Evolutionary conservation across 2,329 filamentous ascomycete species (phyloP), one percentile per base, ranked within the genome.

Genomic region (Sporothrix mexicana): DNA sequence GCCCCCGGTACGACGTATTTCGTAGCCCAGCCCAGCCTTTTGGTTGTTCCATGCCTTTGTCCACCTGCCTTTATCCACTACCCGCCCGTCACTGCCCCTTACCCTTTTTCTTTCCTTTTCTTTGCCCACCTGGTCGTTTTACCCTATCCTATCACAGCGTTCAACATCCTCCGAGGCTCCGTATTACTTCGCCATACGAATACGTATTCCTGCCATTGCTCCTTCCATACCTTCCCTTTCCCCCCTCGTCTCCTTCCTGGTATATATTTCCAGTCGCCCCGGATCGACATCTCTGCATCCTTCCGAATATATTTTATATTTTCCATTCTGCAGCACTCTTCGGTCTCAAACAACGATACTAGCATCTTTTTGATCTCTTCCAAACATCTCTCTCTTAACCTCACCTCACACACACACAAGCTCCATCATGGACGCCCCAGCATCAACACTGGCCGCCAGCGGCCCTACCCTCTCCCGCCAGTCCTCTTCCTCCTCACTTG

Each of bases 241-340:
- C 49, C 25, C 15, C 25, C 20, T 67, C 25, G 1, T 43, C 17
- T 20, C 17, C 49, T 15, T 17, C 45, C 25, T n/a, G 49, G 66
- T 69, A 69, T 69, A 59, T 69, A 69, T 43, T n/a, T 17, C 49
- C 51, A 25, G 51, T 23, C n/a, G 30, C 67, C 51, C 51, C 51
- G 66, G 67, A 67, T 72, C 36, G 45, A 55, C 61, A 10, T n/a
- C 41, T 59, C 36, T 64, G 55, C 57, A 47, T 49, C 25, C 70
- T 55, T 66, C 41, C n/a, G 17, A 47, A 25, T 36, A 53, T 23
- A 51, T 55, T 45, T 20, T 36, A 53, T 23, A 51, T 55, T 45
- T 20, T 61, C 23, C 20, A 30, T 68, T 20, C 49, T 57, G 25
- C 51, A 70, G 51, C 51, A 15, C 62, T 20, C n/a, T 20, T 49